Conservation (phyloP, 2,329 filamentous ascomycete genomes). For the Botrytis hyacinthi region DNA sequence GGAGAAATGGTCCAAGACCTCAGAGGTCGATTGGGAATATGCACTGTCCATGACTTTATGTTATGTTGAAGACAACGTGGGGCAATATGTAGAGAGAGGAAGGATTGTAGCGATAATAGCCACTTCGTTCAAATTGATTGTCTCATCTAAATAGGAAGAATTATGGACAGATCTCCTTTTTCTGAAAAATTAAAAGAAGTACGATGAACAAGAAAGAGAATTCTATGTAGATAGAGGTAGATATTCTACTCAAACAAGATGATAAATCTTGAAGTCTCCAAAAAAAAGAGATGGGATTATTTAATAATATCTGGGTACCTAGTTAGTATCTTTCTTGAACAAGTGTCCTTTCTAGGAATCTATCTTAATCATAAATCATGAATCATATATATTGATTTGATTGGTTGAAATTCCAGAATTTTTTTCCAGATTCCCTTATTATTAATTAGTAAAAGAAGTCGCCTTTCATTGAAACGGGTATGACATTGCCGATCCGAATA, state of each 20-base stretch:
- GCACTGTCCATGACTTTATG: slow-evolving; percentile 57
- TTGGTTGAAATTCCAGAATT: not conserved
- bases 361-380: not conserved
- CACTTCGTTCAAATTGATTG: slow-evolving; percentile 20
- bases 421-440: not conserved
- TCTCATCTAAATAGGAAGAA: slow-evolving; percentile 19
- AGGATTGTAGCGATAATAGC: slow-evolving; percentile 22
- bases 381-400: not conserved
- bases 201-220: not conserved
- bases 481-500: not conserved
- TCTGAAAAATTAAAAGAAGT: not conserved
- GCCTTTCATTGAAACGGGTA: slow-evolving; percentile 1
- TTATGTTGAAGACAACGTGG: slow-evolving; percentile 14
- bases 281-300: slow-evolving; percentile 7
- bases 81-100: slow-evolving; percentile 4
- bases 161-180: slow-evolving; percentile 16
- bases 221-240: not conserved
- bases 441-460: not conserved
- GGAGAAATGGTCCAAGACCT: slow-evolving; percentile 58
- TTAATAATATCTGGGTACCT: not conserved
- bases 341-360: slow-evolving; percentile 2
- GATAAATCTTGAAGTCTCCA: not conserved
- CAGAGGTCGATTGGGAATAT: slow-evolving; percentile 55
- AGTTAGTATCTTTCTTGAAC: not conserved
- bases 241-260: not conserved